Conservation (phyloP, 768 basidiomycete genomes). For the Naganishia onofrii region DNA sequence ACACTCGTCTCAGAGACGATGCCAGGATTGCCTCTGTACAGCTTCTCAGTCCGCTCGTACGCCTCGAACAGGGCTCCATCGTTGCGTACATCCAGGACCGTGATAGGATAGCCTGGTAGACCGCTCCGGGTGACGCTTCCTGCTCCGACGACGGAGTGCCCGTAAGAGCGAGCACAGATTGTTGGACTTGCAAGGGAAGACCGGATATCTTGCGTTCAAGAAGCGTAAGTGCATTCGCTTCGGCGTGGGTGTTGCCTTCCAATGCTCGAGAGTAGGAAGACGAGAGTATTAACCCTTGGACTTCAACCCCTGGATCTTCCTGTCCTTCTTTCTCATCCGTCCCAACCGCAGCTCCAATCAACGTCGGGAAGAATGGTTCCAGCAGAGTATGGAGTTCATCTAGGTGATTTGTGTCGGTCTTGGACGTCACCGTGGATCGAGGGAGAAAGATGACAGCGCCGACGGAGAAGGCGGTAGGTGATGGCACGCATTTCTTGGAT, state of each 20-base stretch:
- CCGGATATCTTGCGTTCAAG: conserved; percentile 55
- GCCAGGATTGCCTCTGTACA: conserved; percentile 80
- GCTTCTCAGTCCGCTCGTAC: conserved; percentile 79
- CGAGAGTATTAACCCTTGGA: conserved; percentile 60
- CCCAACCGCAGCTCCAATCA: conserved; percentile 16
- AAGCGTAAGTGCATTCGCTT: conserved; percentile 86
- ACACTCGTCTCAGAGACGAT: conserved; percentile 68
- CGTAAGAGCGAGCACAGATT: background rate
- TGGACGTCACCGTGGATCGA: conserved; percentile 9
- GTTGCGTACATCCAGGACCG: conserved; percentile 84
- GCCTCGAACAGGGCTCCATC: conserved; percentile 88
- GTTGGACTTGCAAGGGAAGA: background rate
- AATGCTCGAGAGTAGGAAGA: conserved; percentile 88
- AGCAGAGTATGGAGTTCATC: conserved; percentile 31
- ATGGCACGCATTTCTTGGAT: conserved; percentile 41
- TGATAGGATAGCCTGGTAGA: conserved; percentile 57
- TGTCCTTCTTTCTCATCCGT: background rate
- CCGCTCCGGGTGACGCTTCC: conserved; percentile 9
- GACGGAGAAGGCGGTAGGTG: conserved; percentile 49
- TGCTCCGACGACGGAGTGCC: background rate
- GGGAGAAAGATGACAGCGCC: conserved; percentile 49
- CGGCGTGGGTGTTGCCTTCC: conserved; percentile 89
- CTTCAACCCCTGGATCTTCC: background rate
- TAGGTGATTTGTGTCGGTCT: background rate
- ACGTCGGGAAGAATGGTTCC: conserved; percentile 35